Evolutionary conservation across 306 rosid species (phyloP).

Genomic region (Ammopiptanthus mongolicus): DNA sequence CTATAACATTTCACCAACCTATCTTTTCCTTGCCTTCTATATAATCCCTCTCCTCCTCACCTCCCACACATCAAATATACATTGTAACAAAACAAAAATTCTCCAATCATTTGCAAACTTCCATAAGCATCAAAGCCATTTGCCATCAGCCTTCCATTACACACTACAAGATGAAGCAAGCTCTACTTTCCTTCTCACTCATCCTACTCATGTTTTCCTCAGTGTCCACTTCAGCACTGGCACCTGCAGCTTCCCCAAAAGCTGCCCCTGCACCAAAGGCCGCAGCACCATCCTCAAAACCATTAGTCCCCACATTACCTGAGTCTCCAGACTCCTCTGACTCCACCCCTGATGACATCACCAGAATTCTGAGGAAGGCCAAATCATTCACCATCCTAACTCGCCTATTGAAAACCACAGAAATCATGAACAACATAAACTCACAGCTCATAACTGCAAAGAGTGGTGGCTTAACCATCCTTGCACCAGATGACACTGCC

Average conservation of each 20-base stretch:
- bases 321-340: slow-evolving; percentile 22
- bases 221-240: slow-evolving; percentile 13
- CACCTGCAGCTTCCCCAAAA: slow-evolving; percentile 33
- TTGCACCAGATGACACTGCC: slow-evolving; percentile 26
- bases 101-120: slow-evolving; percentile 7
- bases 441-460: slow-evolving; percentile 39
- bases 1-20: slow-evolving; percentile 18
- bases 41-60: not conserved
- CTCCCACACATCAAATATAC: not conserved
- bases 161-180: slow-evolving; percentile 18
- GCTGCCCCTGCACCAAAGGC: not conserved
- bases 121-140: not conserved
- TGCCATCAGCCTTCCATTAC: not conserved
- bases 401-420: slow-evolving; percentile 33
- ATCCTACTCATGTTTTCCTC: not conserved
- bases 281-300: slow-evolving; percentile 10
- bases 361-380: slow-evolving; percentile 32
- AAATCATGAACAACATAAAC: slow-evolving; percentile 36
- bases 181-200: slow-evolving; percentile 7
- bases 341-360: slow-evolving; percentile 23
- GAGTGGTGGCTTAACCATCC: slow-evolving; percentile 26
- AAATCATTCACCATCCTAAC: slow-evolving; percentile 18
- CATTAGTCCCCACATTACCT: slow-evolving; percentile 30
- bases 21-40: slow-evolving; percentile 11
- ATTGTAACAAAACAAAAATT: slow-evolving; percentile 10